A percentile compares a stretch with the other conserved stretches of the same genome.
Evolutionary conservation across 2,329 filamentous ascomycete species (phyloP).

Genomic region (Zalaria sp.): DNA sequence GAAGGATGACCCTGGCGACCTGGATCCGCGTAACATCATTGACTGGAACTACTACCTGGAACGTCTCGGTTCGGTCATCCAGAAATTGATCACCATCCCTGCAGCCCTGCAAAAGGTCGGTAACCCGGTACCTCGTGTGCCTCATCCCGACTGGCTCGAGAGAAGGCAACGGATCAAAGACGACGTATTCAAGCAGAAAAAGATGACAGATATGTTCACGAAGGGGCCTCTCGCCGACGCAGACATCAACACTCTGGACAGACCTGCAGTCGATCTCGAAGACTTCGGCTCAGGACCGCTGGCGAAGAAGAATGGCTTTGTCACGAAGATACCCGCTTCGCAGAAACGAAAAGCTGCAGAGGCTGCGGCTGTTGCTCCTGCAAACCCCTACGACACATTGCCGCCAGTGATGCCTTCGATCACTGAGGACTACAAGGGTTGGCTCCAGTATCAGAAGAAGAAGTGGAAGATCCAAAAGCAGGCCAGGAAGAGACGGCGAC

Average conservation of each 20-base stretch:
- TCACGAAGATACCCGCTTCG: conserved; percentile 17
- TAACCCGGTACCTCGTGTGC: conserved; percentile 86
- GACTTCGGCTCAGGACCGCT: conserved; percentile 27
- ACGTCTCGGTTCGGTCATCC: conserved; percentile 88
- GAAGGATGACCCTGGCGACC: conserved; percentile 79
- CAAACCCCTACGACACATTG: conserved; percentile 69
- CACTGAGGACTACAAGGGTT: conserved; percentile 73
- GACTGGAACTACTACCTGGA: conserved; percentile 98
- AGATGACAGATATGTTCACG: conserved; percentile 84
- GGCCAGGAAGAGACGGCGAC: conserved; percentile 68
- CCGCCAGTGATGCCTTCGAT: conserved; percentile 75
- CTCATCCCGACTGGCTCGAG: conserved; percentile 94
- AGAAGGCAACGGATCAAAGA: conserved; percentile 88
- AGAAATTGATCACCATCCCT: conserved; percentile 97
- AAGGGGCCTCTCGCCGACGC: conserved; percentile 63
- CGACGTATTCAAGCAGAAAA: conserved; percentile 96
- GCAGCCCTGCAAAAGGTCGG: conserved; percentile 88
- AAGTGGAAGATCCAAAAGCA: conserved; percentile 99
- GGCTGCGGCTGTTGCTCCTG: conserved; percentile 36
- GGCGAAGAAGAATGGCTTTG: conserved; percentile 31
- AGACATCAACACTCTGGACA: conserved; percentile 44
- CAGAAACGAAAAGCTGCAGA: conserved; percentile 36
- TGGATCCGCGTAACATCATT: conserved; percentile 77
- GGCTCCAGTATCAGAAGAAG: conserved; percentile 88
- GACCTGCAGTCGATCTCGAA: conserved; percentile 41